Conservation (phyloP, 2,329 filamentous ascomycete species). For the Parastagonospora nodorum region DNA sequence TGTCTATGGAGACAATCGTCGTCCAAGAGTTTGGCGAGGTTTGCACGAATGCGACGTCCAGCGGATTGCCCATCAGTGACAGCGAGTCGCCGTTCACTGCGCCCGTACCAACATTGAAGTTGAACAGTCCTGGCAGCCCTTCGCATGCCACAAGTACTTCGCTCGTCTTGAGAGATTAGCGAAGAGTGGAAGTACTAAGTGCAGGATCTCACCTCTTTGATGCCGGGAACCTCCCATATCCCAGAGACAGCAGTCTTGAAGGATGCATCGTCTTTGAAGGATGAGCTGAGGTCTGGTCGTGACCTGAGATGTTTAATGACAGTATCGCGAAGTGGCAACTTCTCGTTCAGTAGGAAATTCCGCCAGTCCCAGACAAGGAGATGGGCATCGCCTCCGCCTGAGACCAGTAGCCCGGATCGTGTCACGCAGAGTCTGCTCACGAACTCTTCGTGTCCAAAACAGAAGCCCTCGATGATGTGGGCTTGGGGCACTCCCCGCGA, state of each 20-base stretch:
- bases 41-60: constrained; percentile 56
- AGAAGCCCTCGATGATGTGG: constrained; percentile 87
- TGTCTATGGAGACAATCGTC: constrained; percentile 60
- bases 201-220: constrained; percentile 50
- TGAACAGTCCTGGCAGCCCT: constrained; percentile 65
- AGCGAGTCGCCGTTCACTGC: constrained; percentile 50
- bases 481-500: constrained; percentile 81
- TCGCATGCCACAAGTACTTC: constrained; percentile 50
- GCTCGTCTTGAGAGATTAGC: constrained; percentile 23
- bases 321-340: constrained; percentile 49
- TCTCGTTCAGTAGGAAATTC: constrained; percentile 59
- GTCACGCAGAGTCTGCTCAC: constrained; percentile 76
- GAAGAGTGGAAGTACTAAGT: background rate
- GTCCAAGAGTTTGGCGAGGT: constrained; percentile 10
- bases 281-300: constrained; percentile 16
- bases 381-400: constrained; percentile 82
- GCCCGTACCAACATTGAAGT: constrained; percentile 58
- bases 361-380: constrained; percentile 85
- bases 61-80: constrained; percentile 66
- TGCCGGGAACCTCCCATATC: constrained; percentile 52
- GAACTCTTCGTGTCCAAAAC: constrained; percentile 86
- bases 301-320: constrained; percentile 25
- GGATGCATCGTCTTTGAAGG: constrained; percentile 13
- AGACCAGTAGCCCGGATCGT: constrained; percentile 69
- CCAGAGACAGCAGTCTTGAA: constrained; percentile 56